phyloP scores from a whole-genome alignment of 495 filamentous ascomycete species.

The Penicillium ucsense region DNA sequence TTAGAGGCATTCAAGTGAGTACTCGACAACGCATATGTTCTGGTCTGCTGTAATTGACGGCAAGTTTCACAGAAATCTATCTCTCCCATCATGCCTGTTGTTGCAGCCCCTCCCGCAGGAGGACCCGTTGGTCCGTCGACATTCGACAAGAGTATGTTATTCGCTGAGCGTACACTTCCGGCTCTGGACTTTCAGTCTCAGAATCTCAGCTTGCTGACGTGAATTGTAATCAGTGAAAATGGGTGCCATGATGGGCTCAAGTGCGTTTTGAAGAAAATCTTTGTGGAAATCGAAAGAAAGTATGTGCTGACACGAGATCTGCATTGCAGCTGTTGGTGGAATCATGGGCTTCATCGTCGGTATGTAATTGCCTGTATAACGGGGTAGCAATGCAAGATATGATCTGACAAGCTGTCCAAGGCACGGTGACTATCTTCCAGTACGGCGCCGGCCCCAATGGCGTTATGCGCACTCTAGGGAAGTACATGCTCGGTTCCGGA shows the following conservation, averaged over 20 bases:
- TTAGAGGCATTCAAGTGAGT: neutral
- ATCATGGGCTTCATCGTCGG: constrained; percentile 98
- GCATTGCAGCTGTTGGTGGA: constrained; percentile 66
- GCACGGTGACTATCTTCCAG: constrained; percentile 86
- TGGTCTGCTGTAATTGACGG: neutral
- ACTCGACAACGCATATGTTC: neutral
- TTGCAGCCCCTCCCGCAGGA: constrained; percentile 47
- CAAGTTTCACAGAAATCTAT: neutral
- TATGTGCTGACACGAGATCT: constrained; percentile 6
- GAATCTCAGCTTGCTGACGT: constrained; percentile 12
- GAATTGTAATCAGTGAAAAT: constrained; percentile 64
- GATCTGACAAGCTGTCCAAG: constrained; percentile 13
- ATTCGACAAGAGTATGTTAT: constrained; percentile 78
- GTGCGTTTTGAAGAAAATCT: constrained; percentile 44
- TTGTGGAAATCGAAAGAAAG: neutral
- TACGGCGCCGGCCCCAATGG: constrained; percentile 90
- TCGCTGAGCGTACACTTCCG: neutral
- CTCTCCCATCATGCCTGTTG: constrained; percentile 50
- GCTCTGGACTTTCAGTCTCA: neutral
- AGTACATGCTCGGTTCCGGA: constrained; percentile 96
- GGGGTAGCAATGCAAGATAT: neutral
- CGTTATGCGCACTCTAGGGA: constrained; percentile 82
- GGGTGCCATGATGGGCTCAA: constrained; percentile 95
- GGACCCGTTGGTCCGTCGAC: constrained; percentile 60
- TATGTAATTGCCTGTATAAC: constrained; percentile 24